Conservation (phyloP, 768 basidiomycete genomes). For the Panus rudis region DNA sequence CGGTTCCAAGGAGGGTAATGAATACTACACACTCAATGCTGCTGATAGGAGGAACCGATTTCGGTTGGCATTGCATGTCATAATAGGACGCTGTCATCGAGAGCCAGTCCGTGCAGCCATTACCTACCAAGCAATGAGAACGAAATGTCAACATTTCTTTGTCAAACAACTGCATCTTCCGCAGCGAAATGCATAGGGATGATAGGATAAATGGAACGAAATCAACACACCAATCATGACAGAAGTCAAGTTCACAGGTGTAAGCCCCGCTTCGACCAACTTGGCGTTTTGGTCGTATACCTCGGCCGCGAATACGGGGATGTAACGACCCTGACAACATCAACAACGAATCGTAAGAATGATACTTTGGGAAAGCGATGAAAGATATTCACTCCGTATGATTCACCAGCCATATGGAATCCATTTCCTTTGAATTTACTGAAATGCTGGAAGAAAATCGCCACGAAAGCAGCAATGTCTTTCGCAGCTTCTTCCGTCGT, state of each 20-base stretch:
- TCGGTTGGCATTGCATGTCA: conserved; percentile 47
- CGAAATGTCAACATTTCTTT: too few species aligned
- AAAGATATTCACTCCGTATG: conserved; percentile 39
- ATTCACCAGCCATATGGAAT: conserved; percentile 35
- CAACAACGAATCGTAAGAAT: too few species aligned
- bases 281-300: conserved; percentile 40
- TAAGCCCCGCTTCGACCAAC: conserved; percentile 35
- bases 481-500: conserved; percentile 59
- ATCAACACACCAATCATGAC: conserved; percentile 39
- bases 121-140: conserved; percentile 25
- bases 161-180: too few species aligned
- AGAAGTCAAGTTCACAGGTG: conserved; percentile 40
- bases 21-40: conserved; percentile 38
- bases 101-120: conserved; percentile 33
- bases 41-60: conserved; percentile 39
- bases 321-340: conserved; percentile 44
- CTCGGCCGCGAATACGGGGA: conserved; percentile 42
- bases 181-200: not conserved
- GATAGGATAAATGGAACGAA: too few species aligned
- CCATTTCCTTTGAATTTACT: conserved; percentile 54
- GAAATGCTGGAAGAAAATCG: conserved; percentile 68
- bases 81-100: conserved; percentile 32
- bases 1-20: not conserved
- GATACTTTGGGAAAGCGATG: too few species aligned
- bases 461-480: conserved; percentile 61